Base-by-base conservation (phyloP, 2,329 filamentous ascomycete species). In the Stachybotrys chlorohalonatus region DNA sequence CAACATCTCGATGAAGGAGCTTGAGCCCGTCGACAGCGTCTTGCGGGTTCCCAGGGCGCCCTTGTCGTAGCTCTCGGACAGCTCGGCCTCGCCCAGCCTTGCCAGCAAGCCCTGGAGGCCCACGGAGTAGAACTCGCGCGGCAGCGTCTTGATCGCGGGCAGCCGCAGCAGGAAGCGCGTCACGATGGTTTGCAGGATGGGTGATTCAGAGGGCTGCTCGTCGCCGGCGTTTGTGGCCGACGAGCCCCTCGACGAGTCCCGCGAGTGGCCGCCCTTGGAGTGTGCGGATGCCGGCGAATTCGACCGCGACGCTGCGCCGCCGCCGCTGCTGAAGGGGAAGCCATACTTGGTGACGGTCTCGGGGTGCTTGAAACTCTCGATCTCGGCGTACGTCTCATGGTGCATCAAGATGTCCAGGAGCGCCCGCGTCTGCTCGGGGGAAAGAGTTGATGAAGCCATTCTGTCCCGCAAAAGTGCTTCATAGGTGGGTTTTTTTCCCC, bases 61-160 rank as follows among this genome's bases (percentile, higher is more conserved):
- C 68, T 90, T 90, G 67, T 93, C 89, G 63, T 91, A 93, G 66
- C 86, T 90, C 68, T 93, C 89, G 1, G 86, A 90, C 36, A 93
- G 73, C 52, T 89, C 83, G 2, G 83, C 86, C 36, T 84, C 78
- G 8, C 79, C 84, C 53, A 93, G 73, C 62, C 82, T 77, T 61
- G 74, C 71, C 61, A 89, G 73, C 15, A 90, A 68, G 1, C 77
- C 77, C 59, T 82, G 78, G 30, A 86, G 73, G 49, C 81, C 77
- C n/a, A 76, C 73, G 39, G 75, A 76, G 85, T 86, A 90, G 68
- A 88, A 89, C 3, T 81, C 80, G 1, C 73, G 65, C 0, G 82
- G 77, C 2, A 93, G 73, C 56, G 84, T 80, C 52, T 77, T 76
- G 46, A 90, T 68, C 0, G 85, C 87, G 0, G 89, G 89, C 17